Base-by-base conservation (phyloP, 306 rosid genomes). In the Acacia melanoxylon region DNA sequence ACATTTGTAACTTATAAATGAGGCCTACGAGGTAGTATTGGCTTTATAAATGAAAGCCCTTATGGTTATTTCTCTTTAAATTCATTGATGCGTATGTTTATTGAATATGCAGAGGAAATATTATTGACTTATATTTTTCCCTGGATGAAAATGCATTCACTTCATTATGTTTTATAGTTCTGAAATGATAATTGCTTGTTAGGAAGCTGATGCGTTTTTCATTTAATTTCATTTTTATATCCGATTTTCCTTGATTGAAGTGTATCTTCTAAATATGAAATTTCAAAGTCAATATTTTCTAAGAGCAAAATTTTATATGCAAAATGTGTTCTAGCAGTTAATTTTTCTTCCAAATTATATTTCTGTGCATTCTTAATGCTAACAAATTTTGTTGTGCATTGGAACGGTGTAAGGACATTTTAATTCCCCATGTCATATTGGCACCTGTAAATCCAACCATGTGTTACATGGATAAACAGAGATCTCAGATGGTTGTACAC, bases 271-370 rank as follows among this genome's bases (percentile, higher is more conserved):
- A 19, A 35, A 11, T n/a, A 42, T 22, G 19, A 22, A 41, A 41
- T 42, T 6, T 42, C 13, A 2, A 14, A 27, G 1, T 70, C 35
- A 22, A 3, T 22, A 25, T 17, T 44, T 44, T 72, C 75, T 13
- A 27, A n/a, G 24, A 27, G 40, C 4, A 24, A 22, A 45, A 19
- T 25, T 24, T 25, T 15, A 14, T 10, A 6, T 45, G 58, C 14
- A 72, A 25, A 10, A 72, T 25, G 76, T 46, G 37, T 46, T 72
- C 22, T 46, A 7, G 59, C 22, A 15, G 12, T 44, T 72, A 45
- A 72, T 45, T 70, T 52, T 45, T 72, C 72, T 82, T 17, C 68
- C 84, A 31, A 72, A 51, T 9, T 8, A n/a, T 31, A 78, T 79
- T 66, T 72, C 72, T 73, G 37, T 70, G 56, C 58, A n/a, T 72